Conservation (phyloP, 2,329 filamentous ascomycete genomes). For the Sporothrix sp. region DNA sequence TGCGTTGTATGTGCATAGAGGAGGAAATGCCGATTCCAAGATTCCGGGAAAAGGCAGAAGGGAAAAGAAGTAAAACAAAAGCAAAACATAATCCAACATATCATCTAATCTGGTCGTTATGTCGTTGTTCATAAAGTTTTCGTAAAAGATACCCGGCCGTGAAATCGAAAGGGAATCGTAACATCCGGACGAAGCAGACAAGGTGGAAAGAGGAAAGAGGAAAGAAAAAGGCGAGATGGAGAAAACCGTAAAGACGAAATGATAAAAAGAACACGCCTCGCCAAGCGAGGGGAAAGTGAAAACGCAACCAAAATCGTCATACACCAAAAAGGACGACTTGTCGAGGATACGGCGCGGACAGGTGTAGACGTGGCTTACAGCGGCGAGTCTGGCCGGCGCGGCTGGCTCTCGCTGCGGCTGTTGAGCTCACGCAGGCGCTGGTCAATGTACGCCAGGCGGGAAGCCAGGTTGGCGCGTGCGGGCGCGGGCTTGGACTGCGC, state of each 20-base stretch:
- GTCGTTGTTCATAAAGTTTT: conserved; percentile 16
- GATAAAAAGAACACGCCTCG: neutral
- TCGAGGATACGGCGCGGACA: too few relatives aligned
- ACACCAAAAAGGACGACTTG: neutral
- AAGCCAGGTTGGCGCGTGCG: conserved; percentile 36
- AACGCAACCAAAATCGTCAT: neutral
- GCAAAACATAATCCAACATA: conserved; percentile 12
- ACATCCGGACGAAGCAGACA: conserved; percentile 1
- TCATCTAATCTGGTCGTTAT: conserved; percentile 16
- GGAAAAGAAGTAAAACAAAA: conserved; percentile 11
- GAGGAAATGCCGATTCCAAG: too few relatives aligned
- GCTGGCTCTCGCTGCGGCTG: conserved; percentile 29
- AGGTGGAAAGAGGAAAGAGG: neutral
- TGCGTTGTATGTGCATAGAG: neutral
- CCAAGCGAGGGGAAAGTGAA: conserved; percentile 1
- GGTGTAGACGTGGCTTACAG: too few relatives aligned
- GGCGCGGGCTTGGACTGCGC: conserved; percentile 25
- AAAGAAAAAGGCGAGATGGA: neutral
- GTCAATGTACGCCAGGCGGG: conserved; percentile 48
- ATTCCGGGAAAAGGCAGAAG: too few relatives aligned
- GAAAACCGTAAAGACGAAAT: neutral
- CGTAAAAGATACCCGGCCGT: conserved; percentile 14
- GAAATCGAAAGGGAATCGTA: conserved; percentile 3
- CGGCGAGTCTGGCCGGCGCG: conserved; percentile 35
- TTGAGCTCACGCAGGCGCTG: conserved; percentile 47